Conservation (phyloP, 495 filamentous ascomycete genomes). For the Talaromyces borbonicus region DNA sequence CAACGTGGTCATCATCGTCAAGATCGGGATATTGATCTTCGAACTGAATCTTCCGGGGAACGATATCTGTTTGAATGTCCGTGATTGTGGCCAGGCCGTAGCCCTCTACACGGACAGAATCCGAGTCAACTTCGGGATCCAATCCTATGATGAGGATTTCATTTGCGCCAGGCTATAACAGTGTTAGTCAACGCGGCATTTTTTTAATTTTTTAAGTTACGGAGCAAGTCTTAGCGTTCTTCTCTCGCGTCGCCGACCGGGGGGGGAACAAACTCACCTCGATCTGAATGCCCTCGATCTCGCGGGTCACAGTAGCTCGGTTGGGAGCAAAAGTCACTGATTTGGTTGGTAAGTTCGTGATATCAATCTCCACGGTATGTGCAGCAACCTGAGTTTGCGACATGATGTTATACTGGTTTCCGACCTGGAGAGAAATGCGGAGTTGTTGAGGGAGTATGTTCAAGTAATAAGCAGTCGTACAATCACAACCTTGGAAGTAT, state of each 20-base stretch:
- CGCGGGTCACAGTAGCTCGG: slow-evolving; percentile 50
- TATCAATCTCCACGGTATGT: slow-evolving; percentile 17
- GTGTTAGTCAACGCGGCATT: slow-evolving; percentile 4
- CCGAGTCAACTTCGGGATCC: slow-evolving; percentile 51
- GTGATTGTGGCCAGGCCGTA: slow-evolving; percentile 50
- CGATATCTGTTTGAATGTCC: slow-evolving; percentile 52
- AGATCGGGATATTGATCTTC: slow-evolving; percentile 46
- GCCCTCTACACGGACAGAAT: slow-evolving; percentile 64
- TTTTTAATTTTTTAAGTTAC: no score
- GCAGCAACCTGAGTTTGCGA: neutral
- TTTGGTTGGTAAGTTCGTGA: slow-evolving; percentile 47
- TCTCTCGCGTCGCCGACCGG: no score
- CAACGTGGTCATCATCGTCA: slow-evolving; percentile 26
- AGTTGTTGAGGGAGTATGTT: no score
- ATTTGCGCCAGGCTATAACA: slow-evolving; percentile 45
- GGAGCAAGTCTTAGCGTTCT: no score
- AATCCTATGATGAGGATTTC: slow-evolving; percentile 58
- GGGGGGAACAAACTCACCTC: slow-evolving; percentile 30
- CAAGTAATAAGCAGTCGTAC: neutral
- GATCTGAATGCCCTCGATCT: slow-evolving; percentile 49
- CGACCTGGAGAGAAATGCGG: no score
- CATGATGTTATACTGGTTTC: neutral
- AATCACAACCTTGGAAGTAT: no score
- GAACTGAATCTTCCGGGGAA: slow-evolving; percentile 49
- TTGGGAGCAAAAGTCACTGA: slow-evolving; percentile 53